Conservation (phyloP, 2,329 filamentous ascomycete genomes). For the Ampelomyces quisqualis region DNA sequence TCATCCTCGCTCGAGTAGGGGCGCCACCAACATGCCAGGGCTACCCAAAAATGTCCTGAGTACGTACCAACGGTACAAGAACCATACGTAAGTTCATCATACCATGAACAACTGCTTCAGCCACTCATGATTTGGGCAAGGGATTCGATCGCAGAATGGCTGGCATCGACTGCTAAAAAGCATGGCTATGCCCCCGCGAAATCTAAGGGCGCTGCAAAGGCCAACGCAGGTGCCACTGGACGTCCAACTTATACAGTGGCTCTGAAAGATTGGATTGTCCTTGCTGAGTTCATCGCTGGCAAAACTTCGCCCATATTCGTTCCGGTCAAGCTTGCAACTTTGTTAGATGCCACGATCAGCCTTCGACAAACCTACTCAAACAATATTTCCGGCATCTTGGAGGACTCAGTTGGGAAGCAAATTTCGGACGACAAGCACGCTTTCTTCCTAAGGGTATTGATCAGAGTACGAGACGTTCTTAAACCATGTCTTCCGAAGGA, state of each 20-base stretch:
- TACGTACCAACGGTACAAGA: slow-evolving; percentile 46
- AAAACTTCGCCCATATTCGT: slow-evolving; percentile 29
- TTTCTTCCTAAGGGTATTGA: not conserved
- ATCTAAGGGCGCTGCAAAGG: not conserved
- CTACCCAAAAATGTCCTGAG: slow-evolving; percentile 26
- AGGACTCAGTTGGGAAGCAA: not conserved
- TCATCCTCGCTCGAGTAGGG: no score
- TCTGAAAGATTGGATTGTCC: slow-evolving; percentile 43
- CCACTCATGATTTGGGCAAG: no score
- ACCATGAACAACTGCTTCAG: not conserved
- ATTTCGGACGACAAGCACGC: not conserved
- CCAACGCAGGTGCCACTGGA: not conserved
- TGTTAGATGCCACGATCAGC: slow-evolving; percentile 44
- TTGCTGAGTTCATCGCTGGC: slow-evolving; percentile 44
- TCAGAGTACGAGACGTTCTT: not conserved
- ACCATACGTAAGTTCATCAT: slow-evolving; percentile 39
- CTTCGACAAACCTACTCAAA: not conserved
- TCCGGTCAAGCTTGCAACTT: slow-evolving; percentile 30
- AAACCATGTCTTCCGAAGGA: not conserved
- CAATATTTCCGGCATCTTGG: not conserved
- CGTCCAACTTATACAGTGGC: slow-evolving; percentile 39
- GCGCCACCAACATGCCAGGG: slow-evolving; percentile 3
- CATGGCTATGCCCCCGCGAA: slow-evolving; percentile 31
- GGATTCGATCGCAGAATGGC: slow-evolving; percentile 43
- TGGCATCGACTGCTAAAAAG: slow-evolving; percentile 45